phyloP scores from a whole-genome alignment of 768 basidiomycete genomes.

The Kwoniella dendrophila region DNA sequence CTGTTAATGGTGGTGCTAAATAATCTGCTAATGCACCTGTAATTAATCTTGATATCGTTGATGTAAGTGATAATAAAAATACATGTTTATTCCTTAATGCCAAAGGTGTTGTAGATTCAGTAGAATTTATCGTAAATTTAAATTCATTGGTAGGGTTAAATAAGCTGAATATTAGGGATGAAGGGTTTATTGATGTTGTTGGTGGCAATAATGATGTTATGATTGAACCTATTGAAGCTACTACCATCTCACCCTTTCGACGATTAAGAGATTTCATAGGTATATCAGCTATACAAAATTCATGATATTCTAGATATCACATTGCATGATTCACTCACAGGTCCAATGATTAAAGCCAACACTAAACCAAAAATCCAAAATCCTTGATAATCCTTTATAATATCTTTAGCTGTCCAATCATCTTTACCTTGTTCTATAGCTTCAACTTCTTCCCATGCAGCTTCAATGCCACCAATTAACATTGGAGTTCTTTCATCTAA shows the following conservation, averaged over 20 bases:
- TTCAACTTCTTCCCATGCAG: conserved; percentile 50
- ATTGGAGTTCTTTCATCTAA: conserved; percentile 52
- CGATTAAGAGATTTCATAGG: not conserved
- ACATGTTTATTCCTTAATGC: conserved; percentile 53
- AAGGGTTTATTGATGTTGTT: conserved; percentile 3
- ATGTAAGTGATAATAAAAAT: conserved; percentile 48
- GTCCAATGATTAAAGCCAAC: conserved; percentile 54
- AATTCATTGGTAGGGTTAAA: too few relatives aligned
- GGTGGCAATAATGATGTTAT: conserved; percentile 51
- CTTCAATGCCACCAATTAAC: conserved; percentile 53
- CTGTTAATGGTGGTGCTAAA: conserved; percentile 40
- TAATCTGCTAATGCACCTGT: conserved; percentile 51
- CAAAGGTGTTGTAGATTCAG: too few relatives aligned
- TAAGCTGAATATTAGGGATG: not conserved
- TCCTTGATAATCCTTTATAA: conserved; percentile 48
- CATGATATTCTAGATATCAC: not conserved
- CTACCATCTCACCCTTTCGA: conserved; percentile 49
- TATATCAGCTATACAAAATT: not conserved
- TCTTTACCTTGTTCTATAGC: conserved; percentile 40
- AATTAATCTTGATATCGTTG: conserved; percentile 48
- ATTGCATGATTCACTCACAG: conserved; percentile 34
- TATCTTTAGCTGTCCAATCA: conserved; percentile 39
- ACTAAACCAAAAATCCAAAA: conserved; percentile 53
- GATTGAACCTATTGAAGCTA: conserved; percentile 54
- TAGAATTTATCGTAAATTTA: conserved; percentile 1